Evolutionary conservation across 2,329 filamentous ascomycete genomes (phyloP).

Genomic region (Microsporum ferrugineum): DNA sequence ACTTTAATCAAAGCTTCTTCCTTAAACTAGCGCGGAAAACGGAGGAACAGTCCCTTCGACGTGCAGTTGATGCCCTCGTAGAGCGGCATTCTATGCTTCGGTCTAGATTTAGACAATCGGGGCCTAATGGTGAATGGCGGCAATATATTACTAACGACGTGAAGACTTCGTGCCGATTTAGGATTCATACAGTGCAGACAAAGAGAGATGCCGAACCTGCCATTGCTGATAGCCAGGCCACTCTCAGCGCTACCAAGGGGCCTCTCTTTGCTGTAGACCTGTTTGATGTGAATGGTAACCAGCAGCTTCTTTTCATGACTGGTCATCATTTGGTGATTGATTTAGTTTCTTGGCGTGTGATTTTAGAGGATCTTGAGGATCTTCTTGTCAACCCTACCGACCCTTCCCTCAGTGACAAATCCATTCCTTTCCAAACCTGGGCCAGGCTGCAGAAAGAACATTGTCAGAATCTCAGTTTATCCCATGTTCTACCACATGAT

Average conservation of each 20-base stretch:
- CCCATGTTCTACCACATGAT: constrained; percentile 19
- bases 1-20: constrained; percentile 21
- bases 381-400: constrained; percentile 22
- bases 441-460: constrained; percentile 25
- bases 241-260: constrained; percentile 24
- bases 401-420: constrained; percentile 22
- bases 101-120: constrained; percentile 16
- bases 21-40: constrained; percentile 10
- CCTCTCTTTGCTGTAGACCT: constrained; percentile 21
- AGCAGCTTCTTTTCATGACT: constrained; percentile 22
- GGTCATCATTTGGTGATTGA: constrained; percentile 26
- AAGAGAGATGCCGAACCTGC: constrained; percentile 19
- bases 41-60: constrained; percentile 5
- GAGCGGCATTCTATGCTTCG: constrained; percentile 19
- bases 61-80: constrained; percentile 13
- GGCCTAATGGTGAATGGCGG: constrained; percentile 20
- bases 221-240: constrained; percentile 23
- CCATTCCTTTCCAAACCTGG: constrained; percentile 32
- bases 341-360: constrained; percentile 15
- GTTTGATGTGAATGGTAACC: constrained; percentile 21
- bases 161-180: constrained; percentile 25
- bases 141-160: constrained; percentile 19
- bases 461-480: constrained; percentile 10
- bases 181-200: constrained; percentile 19
- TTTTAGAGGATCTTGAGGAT: constrained; percentile 15